A percentile compares a stretch with the other conserved stretches of the same genome.
These are phyloP conservation scores for Plasmodium ovale DNA, from an alignment of 169 alveolate genomes.

Conservation along the genomic window DNA sequence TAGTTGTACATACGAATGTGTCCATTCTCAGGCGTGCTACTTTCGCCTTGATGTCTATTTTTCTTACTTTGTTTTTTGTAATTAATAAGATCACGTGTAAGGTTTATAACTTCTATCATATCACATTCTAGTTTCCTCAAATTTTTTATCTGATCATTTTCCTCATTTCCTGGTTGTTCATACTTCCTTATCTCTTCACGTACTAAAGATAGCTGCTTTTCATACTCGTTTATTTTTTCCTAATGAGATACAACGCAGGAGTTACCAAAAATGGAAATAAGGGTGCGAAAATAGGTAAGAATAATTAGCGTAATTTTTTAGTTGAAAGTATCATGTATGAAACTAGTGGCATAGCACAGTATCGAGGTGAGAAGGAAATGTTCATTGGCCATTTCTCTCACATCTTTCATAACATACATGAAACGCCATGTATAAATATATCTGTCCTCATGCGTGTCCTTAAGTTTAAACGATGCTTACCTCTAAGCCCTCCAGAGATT, in stretches of 20 bases:
- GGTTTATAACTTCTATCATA: constrained; percentile 62
- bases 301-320: too few relatives aligned
- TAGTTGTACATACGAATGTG: neutral
- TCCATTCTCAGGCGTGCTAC: neutral
- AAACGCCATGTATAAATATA: neutral
- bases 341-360: too few relatives aligned
- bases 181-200: constrained; percentile 55
- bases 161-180: constrained; percentile 30
- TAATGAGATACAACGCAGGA: neutral
- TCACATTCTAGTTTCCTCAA: constrained; percentile 62
- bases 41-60: neutral
- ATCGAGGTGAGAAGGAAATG: too few relatives aligned
- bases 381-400: too few relatives aligned
- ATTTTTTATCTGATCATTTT: constrained; percentile 57
- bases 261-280: too few relatives aligned
- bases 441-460: neutral
- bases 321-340: too few relatives aligned
- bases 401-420: too few relatives aligned
- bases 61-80: constrained; percentile 59
- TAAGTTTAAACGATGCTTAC: constrained; percentile 16
- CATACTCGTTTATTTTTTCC: constrained; percentile 61
- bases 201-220: constrained; percentile 61
- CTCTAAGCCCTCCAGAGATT: constrained; percentile 71
- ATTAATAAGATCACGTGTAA: constrained; percentile 55
- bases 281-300: too few relatives aligned